Base-by-base conservation (phyloP, 2,329 filamentous ascomycete genomes). In the Knoxdaviesia capensis region DNA sequence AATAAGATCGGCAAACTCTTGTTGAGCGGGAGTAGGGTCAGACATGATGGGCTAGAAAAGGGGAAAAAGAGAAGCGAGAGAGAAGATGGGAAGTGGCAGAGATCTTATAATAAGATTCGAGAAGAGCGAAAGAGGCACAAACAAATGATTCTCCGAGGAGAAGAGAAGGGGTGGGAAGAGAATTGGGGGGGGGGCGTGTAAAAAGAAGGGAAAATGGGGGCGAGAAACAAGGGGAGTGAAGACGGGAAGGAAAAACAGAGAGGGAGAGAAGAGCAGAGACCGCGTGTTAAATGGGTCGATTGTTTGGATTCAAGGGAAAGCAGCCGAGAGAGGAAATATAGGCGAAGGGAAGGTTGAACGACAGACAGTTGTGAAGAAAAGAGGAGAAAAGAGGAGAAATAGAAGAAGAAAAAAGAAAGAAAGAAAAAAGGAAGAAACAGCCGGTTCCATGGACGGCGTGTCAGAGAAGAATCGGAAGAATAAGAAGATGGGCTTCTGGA, bases 1-100 rank as follows among this genome's bases (percentile, higher is more conserved):
- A 47, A 81, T 59, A 44, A 80, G 66, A 48, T 62, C 58, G 56
- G 77, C 69, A 56, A 77, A 79, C 59, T 81, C 74, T 62, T 78
- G 72, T 57, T 78, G 71, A 41, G 74, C 74, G 44, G 71, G 63
- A 43, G 73, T 74, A 41, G 58, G 61, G 48, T 64, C 61, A 48
- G 68, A 61, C 70, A 74, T 74, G 55, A 42, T 65, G 63, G 50
- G 49, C 39, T 40, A 42, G n/a, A 41, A 50, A 45, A 43, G 44
- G 44, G 39, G 49, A 48, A 44, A 44, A 43, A 41, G 39, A 36
- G 38, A 47, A 35, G 44, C 10, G 41, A 39, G 40, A 11, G 28
- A 39, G 34, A 41, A 40, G 35, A 43, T 41, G 45, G 44, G 44
- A 42, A 46, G 49, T 41, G 34, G 49, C 48, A 51, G 50, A 41